These are phyloP conservation scores for Suillus variegatus DNA, from an alignment of 768 basidiomycete genomes.

Conservation along the genomic window DNA sequence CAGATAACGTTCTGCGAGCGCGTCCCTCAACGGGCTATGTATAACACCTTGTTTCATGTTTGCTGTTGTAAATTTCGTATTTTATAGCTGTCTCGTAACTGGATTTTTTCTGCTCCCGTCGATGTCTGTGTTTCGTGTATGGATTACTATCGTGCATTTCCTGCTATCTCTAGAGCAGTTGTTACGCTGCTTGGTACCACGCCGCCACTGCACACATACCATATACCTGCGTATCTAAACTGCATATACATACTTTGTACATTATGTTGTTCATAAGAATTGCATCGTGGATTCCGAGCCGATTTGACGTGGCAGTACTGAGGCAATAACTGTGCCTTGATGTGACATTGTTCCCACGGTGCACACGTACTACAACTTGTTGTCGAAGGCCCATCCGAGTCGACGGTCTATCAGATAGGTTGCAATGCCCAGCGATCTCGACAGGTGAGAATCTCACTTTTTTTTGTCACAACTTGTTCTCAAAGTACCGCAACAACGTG, in stretches of 20 bases:
- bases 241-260: slow-evolving; percentile 12
- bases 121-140: slow-evolving; percentile 12
- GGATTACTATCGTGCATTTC: slow-evolving; percentile 7
- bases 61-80: slow-evolving; percentile 6
- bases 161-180: slow-evolving; percentile 1
- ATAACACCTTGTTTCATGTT: slow-evolving; percentile 1
- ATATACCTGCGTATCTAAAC: slow-evolving; percentile 11
- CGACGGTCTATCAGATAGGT: slow-evolving; percentile 16
- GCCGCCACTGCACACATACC: slow-evolving; percentile 11
- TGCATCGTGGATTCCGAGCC: slow-evolving; percentile 2
- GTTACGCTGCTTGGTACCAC: slow-evolving; percentile 1
- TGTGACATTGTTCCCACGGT: slow-evolving; percentile 3
- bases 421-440: slow-evolving; percentile 56
- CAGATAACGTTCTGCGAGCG: slow-evolving; percentile 42
- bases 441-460: slow-evolving; percentile 46
- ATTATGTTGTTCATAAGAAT: slow-evolving; percentile 10
- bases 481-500: slow-evolving; percentile 4
- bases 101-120: slow-evolving; percentile 4
- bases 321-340: not conserved
- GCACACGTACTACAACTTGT: slow-evolving; percentile 10
- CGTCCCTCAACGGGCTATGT: slow-evolving; percentile 23
- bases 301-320: slow-evolving; percentile 8
- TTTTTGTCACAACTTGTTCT: slow-evolving; percentile 23
- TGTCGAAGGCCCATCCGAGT: slow-evolving; percentile 2
- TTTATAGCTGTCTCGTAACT: slow-evolving; percentile 12